phyloP scores from a whole-genome alignment of 495 filamentous ascomycete species.

The Podospora pseudopauciseta region DNA sequence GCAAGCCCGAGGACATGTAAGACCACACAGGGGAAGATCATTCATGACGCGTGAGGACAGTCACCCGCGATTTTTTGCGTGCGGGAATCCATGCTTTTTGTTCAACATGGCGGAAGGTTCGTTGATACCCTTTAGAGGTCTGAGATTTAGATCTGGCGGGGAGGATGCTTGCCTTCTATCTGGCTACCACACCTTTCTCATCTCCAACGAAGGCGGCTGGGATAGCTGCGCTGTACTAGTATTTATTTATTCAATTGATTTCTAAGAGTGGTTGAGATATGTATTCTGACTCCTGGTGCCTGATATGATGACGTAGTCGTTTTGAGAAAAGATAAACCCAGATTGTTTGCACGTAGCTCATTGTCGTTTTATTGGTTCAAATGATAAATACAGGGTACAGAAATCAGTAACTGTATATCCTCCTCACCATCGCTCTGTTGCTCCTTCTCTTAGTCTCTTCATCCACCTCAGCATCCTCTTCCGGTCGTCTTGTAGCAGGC shows the following conservation, averaged over 20 bases:
- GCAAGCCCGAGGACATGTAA: conserved; percentile 37
- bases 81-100: conserved; percentile 29
- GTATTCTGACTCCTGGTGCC: not conserved
- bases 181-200: conserved; percentile 21
- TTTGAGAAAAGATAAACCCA: not conserved
- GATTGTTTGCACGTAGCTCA: too few species aligned
- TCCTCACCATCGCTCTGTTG: not conserved
- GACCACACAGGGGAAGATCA: conserved; percentile 21
- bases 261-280: not conserved
- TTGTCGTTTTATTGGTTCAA: not conserved
- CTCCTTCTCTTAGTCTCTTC: not conserved
- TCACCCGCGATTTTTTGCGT: conserved; percentile 15
- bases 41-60: conserved; percentile 20
- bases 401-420: not conserved
- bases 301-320: not conserved
- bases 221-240: not conserved
- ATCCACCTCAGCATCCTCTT: not conserved
- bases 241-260: conserved; percentile 2
- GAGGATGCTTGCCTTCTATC: conserved; percentile 24
- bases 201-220: not conserved
- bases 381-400: not conserved
- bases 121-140: conserved; percentile 8
- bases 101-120: conserved; percentile 26
- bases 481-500: not conserved
- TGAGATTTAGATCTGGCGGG: not conserved